Evolutionary conservation across 768 basidiomycete species (phyloP), one percentile per base, ranked within the genome.

Genomic region (Clitopilus passeckerianus): DNA sequence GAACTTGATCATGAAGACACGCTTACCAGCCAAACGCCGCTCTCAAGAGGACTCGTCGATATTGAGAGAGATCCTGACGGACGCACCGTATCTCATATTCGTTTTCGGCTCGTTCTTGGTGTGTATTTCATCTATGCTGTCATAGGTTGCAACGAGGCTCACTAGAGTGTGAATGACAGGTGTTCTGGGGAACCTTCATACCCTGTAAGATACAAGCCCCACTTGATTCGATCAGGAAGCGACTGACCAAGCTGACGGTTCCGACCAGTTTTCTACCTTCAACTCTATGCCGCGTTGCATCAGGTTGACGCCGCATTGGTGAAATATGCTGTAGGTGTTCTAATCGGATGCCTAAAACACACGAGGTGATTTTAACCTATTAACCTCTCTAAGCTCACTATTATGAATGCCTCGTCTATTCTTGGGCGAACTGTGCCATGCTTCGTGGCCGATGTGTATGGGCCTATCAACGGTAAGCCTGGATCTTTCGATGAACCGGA

Each of bases 401-500:
- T 83, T 18, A 76, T 83, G 74, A 84, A 84, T 59, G 81, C 71
- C 1, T 75, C 80, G 1, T 81, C 80, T 23, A 68, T 84, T n/a
- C 72, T 84, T 61, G 86, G 86, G n/a, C 77, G 86, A 43, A 80
- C 79, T 6, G 60, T 87, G 2, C 85, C 86, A 0, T 84, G 84
- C 67, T 72, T 82, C 59, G 61, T 82, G 52, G 82, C 81, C 16
- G 82, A 84, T 64, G 63, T 65, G 16, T 75, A 73, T 62, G 83
- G 84, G 0, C 77, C 79, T 16, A 66, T 84, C 56, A 84, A 82
- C 63, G 72, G 80, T 77, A 59, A n/a, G 74, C 63, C 41, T 46
- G 10, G 30, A 27, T 59, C 37, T 41, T 9, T 24, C 54, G 41
- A 27, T 18, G 24, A 54, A 60, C 22, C 24, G 12, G 8, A 22